Evolutionary conservation across 2,329 filamentous ascomycete species (phyloP), one percentile per base, ranked within the genome.

Genomic region (Cryphonectria nitschkei): DNA sequence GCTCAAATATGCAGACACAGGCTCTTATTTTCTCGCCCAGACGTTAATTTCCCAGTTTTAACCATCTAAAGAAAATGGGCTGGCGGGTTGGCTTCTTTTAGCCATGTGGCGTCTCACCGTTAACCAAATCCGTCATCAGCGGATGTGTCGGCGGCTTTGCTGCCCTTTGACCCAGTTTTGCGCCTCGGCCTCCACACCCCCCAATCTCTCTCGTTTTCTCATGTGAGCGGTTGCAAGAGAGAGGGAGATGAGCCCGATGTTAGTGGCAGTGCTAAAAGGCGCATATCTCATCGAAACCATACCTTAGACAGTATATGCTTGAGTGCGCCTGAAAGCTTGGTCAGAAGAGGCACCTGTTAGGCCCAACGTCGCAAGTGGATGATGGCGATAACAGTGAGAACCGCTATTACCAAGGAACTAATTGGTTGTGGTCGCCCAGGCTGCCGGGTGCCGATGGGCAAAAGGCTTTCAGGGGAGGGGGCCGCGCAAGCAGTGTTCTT

Each of bases 371-470:
- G 26, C 54, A 19, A 65, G 29, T 34, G n/a, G 50, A 32, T 50
- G 60, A n/a, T 50, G 46, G 8, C 8, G 43, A 2, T 50, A 22
- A 19, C 46, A 50, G 39, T 34, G 1, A 14, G 14, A 61, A 56
- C 58, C 65, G 61, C 50, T 64, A 32, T 50, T 50, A 50, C 52
- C 61, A 43, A n/a, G 56, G 41, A 63, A 65, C n/a, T 46, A 56
- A 68, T 63, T 9, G 22, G 3, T 50, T 50, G 65, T 52, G 26
- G 26, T 29, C 58, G 52, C 64, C 39, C 65, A 46, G 37, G 39
- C 64, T 72, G 68, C 64, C 70, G 68, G 70, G 65, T 70, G 56
- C 68, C 65, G 70, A 70, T 70, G 64, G 65, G 22, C 22, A 43
- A 50, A 50, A 26, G 43, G 56, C 13, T 29, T 37, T 66, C 41